Evolutionary conservation across 176 grass and related monocot genomes (phyloP).

Genomic region (Oropetium thomaeum): DNA sequence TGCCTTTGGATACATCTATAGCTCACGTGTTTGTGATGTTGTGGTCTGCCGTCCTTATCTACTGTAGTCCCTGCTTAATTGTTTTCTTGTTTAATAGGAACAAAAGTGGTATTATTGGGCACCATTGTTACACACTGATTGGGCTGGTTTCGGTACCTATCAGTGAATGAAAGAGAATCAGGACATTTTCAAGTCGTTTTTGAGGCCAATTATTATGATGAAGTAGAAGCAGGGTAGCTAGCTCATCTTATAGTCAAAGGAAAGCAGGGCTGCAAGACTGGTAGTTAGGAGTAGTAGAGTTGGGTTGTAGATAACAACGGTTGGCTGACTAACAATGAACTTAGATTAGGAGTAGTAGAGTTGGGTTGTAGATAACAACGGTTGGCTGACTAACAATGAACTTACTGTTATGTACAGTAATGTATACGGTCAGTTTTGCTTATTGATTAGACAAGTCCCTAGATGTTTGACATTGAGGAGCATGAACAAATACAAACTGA

Average conservation of each 20-base stretch:
- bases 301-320: neutral
- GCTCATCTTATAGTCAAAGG: constrained; percentile 21
- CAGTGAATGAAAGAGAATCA: neutral
- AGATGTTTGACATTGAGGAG: no score
- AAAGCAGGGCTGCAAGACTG: neutral
- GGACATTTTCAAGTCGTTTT: no score
- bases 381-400: no score
- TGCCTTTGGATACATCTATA: neutral
- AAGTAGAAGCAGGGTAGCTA: neutral
- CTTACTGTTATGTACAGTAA: no score
- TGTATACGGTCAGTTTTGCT: no score
- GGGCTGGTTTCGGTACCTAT: neutral
- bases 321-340: no score
- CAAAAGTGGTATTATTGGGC: no score
- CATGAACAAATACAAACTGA: no score
- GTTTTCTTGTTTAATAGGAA: neutral
- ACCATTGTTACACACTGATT: no score
- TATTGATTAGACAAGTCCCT: no score
- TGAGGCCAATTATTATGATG: neutral
- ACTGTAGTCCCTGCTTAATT: neutral
- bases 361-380: no score
- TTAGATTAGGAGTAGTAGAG: no score
- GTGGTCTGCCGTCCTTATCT: neutral
- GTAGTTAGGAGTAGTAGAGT: neutral
- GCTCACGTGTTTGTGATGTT: neutral